Base-by-base conservation (phyloP, 768 basidiomycete genomes). In the Naganishia antarctica region DNA sequence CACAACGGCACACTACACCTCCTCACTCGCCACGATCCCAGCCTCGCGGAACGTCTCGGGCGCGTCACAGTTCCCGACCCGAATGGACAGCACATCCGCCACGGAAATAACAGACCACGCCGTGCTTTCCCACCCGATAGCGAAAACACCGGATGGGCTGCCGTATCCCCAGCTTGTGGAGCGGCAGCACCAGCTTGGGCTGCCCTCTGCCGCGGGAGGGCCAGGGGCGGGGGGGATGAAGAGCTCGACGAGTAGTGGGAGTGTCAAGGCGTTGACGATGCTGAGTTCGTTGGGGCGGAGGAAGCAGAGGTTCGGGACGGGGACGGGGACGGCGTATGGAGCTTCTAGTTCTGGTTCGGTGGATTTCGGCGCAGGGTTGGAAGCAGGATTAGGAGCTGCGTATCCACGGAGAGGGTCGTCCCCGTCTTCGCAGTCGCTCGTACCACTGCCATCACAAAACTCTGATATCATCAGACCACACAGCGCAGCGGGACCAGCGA, bases 61-160 rank as follows among this genome's bases (percentile, higher is more conserved):
- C 13, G 62, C 62, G 13, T 63, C 62, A 7, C 62, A 63, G 21
- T 63, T 63, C 41, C 62, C 62, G 25, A 51, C 34, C 23, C 53
- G 53, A 23, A 7, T 57, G 34, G 53, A 57, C 53, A 23, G 21
- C 18, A 57, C 53, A 11, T 57, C 53, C 18, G 53, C 53, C 53
- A 37, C 53, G 8, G 53, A 57, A 57, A 57, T 57, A n/a, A 57
- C 53, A 13, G 53, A 57, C 37, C 53, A 26, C 9, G 34, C 53
- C 15, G 37, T 21, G 21, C 37, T 57, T 16, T 57, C 37, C 21
- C 37, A 57, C 12, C 53, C 53, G 9, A 57, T 57, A n/a, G 37
- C 53, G 18, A 26, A 34, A 9, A 16, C 53, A 8, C 53, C 53
- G 53, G 53, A 57, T 23, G 53, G 53, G 23, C 53, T 57, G 13